These are phyloP conservation scores for Ustilago loliicola DNA, from an alignment of 1,284 basidiomycete species.

Conservation along the genomic window DNA sequence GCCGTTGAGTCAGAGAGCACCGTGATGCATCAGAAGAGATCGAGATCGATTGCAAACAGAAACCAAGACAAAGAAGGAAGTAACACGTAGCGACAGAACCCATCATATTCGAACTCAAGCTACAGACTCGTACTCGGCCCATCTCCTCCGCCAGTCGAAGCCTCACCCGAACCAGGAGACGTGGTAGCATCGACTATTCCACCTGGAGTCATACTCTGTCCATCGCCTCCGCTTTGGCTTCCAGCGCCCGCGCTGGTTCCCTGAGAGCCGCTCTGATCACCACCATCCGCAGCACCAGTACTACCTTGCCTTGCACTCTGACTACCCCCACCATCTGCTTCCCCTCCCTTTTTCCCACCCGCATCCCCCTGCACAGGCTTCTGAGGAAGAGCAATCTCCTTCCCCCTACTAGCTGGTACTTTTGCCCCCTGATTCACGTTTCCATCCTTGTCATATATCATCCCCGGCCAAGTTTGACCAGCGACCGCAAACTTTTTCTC, in stretches of 20 bases:
- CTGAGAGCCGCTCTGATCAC: too few species aligned
- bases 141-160: not conserved
- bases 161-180: not conserved
- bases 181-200: not conserved
- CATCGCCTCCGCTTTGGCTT: too few species aligned
- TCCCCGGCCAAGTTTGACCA: constrained; percentile 23
- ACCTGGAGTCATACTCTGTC: too few species aligned
- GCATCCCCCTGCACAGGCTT: not conserved
- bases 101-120: not conserved
- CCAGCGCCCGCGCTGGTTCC: too few species aligned
- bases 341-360: not conserved
- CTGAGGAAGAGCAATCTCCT: not conserved
- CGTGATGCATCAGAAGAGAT: too few species aligned
- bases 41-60: not conserved
- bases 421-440: constrained; percentile 17
- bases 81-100: constrained; percentile 4
- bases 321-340: not conserved
- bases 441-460: constrained; percentile 37
- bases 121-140: not conserved
- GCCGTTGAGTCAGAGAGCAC: too few species aligned
- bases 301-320: not conserved
- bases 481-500: constrained; percentile 30
- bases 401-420: not conserved
- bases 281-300: not conserved
- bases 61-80: not conserved